Conservation (phyloP, 2,329 filamentous ascomycete species). For the Fusarium sp. region DNA sequence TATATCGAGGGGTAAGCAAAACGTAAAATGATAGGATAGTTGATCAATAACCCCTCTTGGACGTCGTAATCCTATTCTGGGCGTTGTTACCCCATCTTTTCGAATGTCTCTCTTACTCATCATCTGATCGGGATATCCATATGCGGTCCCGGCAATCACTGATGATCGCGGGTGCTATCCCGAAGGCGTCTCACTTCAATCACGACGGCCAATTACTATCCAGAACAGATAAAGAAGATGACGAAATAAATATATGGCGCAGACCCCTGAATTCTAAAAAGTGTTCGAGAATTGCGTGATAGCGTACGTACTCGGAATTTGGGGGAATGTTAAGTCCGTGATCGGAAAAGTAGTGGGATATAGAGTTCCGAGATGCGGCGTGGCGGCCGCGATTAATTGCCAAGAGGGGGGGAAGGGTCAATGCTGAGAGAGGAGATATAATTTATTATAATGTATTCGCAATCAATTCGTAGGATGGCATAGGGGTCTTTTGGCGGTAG, state of each 20-base stretch:
- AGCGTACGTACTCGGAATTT: not conserved
- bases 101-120: conserved; percentile 13
- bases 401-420: not conserved
- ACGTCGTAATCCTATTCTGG: not conserved
- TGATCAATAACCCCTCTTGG: conserved; percentile 2
- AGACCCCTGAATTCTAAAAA: not conserved
- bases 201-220: not conserved
- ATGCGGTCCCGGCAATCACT: conserved; percentile 11
- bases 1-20: conserved; percentile 17
- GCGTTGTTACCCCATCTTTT: conserved; percentile 1
- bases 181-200: conserved; percentile 12
- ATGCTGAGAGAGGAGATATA: not conserved
- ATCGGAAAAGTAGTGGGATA: conserved; percentile 5
- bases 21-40: conserved; percentile 6
- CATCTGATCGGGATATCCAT: conserved; percentile 36
- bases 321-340: not conserved
- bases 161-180: conserved; percentile 16
- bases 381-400: not conserved
- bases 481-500: not conserved
- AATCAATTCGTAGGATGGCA: not conserved
- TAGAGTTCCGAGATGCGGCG: conserved; percentile 4
- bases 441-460: not conserved
- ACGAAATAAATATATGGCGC: not conserved
- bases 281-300: conserved; percentile 1
- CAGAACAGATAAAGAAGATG: not conserved